Conservation (phyloP, 2,329 filamentous ascomycete genomes). For the Paramyrothecium roridum region DNA sequence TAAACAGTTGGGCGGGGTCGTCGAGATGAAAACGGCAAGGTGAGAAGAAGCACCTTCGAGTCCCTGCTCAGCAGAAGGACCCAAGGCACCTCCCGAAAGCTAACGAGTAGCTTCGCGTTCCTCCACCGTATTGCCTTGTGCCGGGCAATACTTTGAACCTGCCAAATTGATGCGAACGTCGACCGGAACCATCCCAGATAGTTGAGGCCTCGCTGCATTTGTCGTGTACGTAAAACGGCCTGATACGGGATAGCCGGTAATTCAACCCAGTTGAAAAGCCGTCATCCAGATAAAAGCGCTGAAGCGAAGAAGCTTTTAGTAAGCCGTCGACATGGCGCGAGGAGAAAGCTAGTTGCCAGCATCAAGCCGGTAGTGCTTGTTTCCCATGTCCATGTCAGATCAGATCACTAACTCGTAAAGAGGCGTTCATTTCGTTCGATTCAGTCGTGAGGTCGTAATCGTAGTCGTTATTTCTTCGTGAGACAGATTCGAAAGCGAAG, state of each 20-base stretch:
- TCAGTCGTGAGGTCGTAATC: conserved; percentile 36
- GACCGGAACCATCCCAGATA: conserved; percentile 35
- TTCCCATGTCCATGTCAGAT: conserved; percentile 23
- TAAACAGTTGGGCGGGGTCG: background rate
- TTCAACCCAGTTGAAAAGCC: conserved; percentile 25
- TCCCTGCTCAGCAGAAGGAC: conserved; percentile 27
- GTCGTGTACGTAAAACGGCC: conserved; percentile 26
- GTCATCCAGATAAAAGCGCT: conserved; percentile 9
- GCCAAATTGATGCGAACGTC: conserved; percentile 43
- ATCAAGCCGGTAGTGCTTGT: conserved; percentile 26
- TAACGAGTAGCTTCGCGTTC: conserved; percentile 21
- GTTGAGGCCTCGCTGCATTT: conserved; percentile 29
- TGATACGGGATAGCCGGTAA: conserved; percentile 12
- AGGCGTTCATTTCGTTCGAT: conserved; percentile 23
- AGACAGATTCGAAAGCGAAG: conserved; percentile 41
- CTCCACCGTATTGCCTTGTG: conserved; percentile 22
- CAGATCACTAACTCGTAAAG: conserved; percentile 13
- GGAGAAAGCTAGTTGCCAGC: conserved; percentile 24
- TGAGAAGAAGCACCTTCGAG: conserved; percentile 3
- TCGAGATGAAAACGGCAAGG: conserved; percentile 5
- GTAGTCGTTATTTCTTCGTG: conserved; percentile 23
- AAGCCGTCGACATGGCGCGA: conserved; percentile 20
- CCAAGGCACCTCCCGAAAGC: conserved; percentile 21
- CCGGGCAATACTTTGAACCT: conserved; percentile 27
- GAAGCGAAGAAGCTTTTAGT: conserved; percentile 21